Base-by-base conservation (phyloP, 2,329 filamentous ascomycete species). In the Ceratocystis ficicola region DNA sequence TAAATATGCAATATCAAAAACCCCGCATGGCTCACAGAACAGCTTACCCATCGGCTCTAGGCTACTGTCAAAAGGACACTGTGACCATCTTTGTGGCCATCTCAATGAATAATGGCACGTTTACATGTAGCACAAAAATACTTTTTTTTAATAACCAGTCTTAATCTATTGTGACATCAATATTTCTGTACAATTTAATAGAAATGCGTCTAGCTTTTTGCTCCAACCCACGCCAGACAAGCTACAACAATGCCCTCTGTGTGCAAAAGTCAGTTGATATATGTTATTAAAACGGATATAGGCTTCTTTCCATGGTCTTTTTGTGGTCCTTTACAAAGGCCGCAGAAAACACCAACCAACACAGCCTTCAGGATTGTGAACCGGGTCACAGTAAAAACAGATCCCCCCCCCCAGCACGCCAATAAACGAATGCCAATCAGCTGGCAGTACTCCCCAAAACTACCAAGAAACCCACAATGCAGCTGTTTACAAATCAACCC, bases 401-500 rank as follows among this genome's bases (percentile, higher is more conserved):
- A 41, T 41, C 36, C 36, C 36, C 4, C 4, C 36, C 36, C 36
- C 36, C 10, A 41, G 36, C 36, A 41, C 36, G 36, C 36, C 36
- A 12, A 12, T 41, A 41, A 41, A 41, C 36, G 36, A 41, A 12
- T 41, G 10, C 36, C 10, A 41, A 41, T 41, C 36, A 12, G 12
- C 36, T 41, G 36, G 36, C 36, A 41, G 36, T 41, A 15, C 36
- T 41, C 36, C 36, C 10, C 36, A 41, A 41, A 41, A 41, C 15
- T 3, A 12, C 36, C 3, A 41, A 5, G 3, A 41, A 41, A 12
- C 10, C 48, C 28, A 10, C 28, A 59, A 12, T 8, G 17, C 28
- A 25, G 28, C 25, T 59, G 28, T 32, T 64, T 65, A 68, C 20
- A 85, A 71, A 69, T 83, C 76, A 41, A 85, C 77, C 71, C 80